Conservation (phyloP, 257 asterid species). For the Rauvolfia tetraphylla region DNA sequence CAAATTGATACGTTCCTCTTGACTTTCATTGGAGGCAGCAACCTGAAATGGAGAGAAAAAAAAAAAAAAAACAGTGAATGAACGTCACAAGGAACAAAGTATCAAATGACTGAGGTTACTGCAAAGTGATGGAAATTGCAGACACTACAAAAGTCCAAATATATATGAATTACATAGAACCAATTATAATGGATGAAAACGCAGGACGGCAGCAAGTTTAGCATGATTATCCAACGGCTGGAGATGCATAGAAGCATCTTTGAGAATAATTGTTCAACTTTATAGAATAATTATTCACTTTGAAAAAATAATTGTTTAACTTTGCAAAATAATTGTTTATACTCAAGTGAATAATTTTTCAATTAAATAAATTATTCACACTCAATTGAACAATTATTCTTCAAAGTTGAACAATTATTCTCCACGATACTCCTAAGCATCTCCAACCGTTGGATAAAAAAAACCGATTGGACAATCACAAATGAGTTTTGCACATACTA, state of each 20-base stretch:
- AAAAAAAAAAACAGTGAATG: background rate
- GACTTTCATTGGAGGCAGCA: background rate
- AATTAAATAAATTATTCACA: too few relatives aligned
- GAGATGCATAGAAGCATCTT: background rate
- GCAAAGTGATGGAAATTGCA: background rate
- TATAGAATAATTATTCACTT: too few relatives aligned
- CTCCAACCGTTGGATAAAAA: too few relatives aligned
- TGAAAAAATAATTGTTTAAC: too few relatives aligned
- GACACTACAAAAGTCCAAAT: background rate
- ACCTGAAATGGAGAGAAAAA: constrained; percentile 4
- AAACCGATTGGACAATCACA: too few relatives aligned
- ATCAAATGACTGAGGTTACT: background rate
- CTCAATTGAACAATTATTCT: too few relatives aligned
- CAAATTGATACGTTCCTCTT: background rate
- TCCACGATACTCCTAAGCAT: too few relatives aligned
- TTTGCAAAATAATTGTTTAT: too few relatives aligned
- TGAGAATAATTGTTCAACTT: too few relatives aligned
- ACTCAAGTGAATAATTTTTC: too few relatives aligned
- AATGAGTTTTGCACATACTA: too few relatives aligned
- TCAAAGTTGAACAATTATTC: too few relatives aligned
- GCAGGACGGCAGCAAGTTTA: background rate
- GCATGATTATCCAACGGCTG: background rate
- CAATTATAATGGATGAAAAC: background rate
- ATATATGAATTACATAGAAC: background rate
- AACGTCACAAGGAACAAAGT: background rate